Base-by-base conservation (phyloP, 768 basidiomycete genomes). In the Mycena maculata region DNA sequence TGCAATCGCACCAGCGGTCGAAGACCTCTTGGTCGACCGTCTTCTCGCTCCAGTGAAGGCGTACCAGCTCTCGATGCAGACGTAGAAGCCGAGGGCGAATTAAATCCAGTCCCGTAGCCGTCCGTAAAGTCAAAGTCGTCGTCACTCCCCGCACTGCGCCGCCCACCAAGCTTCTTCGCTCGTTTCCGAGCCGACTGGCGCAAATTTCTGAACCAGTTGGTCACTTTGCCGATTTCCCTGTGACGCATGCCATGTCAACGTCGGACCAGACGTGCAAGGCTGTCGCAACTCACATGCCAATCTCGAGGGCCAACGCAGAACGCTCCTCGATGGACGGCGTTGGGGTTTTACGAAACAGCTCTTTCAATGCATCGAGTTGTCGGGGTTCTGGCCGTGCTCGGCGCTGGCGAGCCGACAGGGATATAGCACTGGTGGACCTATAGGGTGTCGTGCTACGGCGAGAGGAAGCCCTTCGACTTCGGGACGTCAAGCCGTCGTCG, bases 171-270 rank as follows among this genome's bases (percentile, higher is more conserved):
- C 68, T 81, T 87, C 78, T 67, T 71, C n/a, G 49, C 85, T 27
- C 92, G 88, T 78, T 89, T 93, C 54, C 92, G 82, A 27, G 92
- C 86, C 18, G 91, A 92, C 79, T 94, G 93, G 39, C 92, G 86
- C 63, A 93, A 82, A 75, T 94, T 94, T 44, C 92, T 85, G 84
- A 94, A 94, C 92, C 92, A 94, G 77, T 94, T 94, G 15, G 93
- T 93, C 53, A 94, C 92, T 80, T 92, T 93, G 69, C 88, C 89
- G 64, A 93, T 78, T 78, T 94, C 92, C 92, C 61, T 71, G 22
- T 59, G 39, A 39, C 15, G 39, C 7, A 13, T 25, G 23, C n/a
- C 18, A 36, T 31, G 31, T 64, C 39, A 56, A 52, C 44, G 31
- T 41, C 53, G 44, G 45, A 1, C 38, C 22, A 27, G 11, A 36